phyloP scores from a whole-genome alignment of 257 asterid species.

The Gardenia jasminoides region DNA sequence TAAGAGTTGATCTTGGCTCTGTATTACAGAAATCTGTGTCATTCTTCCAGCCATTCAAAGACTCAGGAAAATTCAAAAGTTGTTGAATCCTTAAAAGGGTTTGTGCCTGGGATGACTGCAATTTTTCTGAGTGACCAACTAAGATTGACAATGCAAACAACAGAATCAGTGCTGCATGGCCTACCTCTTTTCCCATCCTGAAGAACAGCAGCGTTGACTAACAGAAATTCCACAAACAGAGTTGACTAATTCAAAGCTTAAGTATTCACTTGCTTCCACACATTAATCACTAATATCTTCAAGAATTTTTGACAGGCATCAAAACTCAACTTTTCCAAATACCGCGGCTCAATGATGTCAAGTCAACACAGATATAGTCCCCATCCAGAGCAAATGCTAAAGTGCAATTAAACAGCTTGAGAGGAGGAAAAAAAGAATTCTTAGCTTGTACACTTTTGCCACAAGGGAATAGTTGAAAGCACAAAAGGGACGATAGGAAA shows the following conservation, averaged over 20 bases:
- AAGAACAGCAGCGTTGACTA: slow-evolving; percentile 1
- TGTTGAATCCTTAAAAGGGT: slow-evolving; percentile 49
- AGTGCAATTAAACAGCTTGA: background rate
- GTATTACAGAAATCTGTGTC: slow-evolving; percentile 60
- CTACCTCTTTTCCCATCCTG: slow-evolving; percentile 36
- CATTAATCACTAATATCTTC: background rate
- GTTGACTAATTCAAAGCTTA: background rate
- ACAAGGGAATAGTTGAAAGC: background rate
- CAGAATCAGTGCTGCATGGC: slow-evolving; percentile 17
- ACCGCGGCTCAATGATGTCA: background rate
- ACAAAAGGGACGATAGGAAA: background rate
- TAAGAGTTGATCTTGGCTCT: slow-evolving; percentile 49
- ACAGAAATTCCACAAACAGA: background rate
- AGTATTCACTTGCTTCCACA: background rate
- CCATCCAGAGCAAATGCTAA: background rate
- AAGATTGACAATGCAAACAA: slow-evolving; percentile 35
- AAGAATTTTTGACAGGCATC: too few relatives aligned
- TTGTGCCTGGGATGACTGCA: slow-evolving; percentile 48
- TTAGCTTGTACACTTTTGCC: background rate
- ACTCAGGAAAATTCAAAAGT: slow-evolving; percentile 52
- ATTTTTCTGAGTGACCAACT: slow-evolving; percentile 40
- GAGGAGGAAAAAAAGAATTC: background rate
- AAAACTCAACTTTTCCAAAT: background rate
- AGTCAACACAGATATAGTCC: background rate
- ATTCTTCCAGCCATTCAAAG: slow-evolving; percentile 39